These are phyloP conservation scores for Ophiostoma angusticollis DNA, from an alignment of 2,329 filamentous ascomycete genomes.

Conservation along the genomic window DNA sequence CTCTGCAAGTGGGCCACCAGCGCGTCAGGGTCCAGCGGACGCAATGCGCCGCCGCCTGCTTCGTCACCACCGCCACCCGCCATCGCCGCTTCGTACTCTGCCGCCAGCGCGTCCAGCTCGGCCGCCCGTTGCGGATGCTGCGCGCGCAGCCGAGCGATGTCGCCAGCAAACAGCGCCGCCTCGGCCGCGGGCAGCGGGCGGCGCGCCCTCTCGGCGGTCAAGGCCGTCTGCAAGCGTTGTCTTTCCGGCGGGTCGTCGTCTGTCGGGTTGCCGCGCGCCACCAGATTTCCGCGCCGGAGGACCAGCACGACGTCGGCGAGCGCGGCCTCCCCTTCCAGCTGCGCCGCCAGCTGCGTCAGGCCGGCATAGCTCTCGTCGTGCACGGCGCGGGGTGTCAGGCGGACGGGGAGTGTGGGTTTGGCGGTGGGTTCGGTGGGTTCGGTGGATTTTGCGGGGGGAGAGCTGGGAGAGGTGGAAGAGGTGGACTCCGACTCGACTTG, in stretches of 20 bases:
- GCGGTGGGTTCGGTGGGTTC: not conserved
- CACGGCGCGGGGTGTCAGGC: conserved; percentile 30
- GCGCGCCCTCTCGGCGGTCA: conserved; percentile 13
- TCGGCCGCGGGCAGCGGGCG: conserved; percentile 11
- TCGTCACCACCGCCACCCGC: not conserved
- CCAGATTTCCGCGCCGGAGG: conserved; percentile 25
- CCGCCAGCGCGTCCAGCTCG: conserved; percentile 9
- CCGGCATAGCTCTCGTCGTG: conserved; percentile 34
- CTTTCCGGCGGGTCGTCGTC: not conserved
- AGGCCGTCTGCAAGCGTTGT: conserved; percentile 4
- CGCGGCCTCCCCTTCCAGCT: conserved; percentile 22
- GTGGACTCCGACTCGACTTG: conserved; percentile 17
- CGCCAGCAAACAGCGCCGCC: conserved; percentile 19
- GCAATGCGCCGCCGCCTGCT: not conserved
- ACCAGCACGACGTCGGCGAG: conserved; percentile 24
- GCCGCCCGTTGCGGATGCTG: conserved; percentile 8
- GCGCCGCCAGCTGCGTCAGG: conserved; percentile 24
- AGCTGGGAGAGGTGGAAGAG: too few species aligned
- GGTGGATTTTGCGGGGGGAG: too few species aligned
- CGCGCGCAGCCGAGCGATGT: conserved; percentile 9
- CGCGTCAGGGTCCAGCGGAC: conserved; percentile 1
- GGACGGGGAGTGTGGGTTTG: conserved; percentile 20
- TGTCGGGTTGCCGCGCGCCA: conserved; percentile 18
- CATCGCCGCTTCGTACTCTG: not conserved
- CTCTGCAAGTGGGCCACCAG: conserved; percentile 2